Conservation (phyloP, 192 early-diverging fungal species). For the Coemansia sp. region DNA sequence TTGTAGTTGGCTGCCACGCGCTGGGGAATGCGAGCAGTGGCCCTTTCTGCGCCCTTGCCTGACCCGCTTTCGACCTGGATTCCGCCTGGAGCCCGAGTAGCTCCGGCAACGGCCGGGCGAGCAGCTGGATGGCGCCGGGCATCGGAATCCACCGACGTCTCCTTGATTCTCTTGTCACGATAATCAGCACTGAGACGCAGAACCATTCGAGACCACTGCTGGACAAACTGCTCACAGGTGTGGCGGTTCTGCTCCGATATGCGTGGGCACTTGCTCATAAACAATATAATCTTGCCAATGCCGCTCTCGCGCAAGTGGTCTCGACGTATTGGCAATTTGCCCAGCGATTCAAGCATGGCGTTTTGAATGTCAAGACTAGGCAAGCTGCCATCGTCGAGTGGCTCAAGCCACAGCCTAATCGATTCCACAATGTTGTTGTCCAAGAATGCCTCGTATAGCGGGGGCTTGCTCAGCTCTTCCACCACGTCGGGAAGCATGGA, state of each 20-base stretch:
- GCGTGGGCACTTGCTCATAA: conserved; percentile 86
- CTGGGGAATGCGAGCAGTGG: conserved; percentile 42
- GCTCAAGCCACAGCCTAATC: conserved; percentile 90
- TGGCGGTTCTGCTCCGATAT: conserved; percentile 70
- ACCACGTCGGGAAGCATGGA: conserved; percentile 53
- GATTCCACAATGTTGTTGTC: conserved; percentile 86
- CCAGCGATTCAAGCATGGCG: conserved; percentile 72
- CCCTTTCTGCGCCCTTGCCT: conserved; percentile 31
- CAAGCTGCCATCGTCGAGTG: conserved; percentile 83
- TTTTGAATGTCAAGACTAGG: conserved; percentile 89
- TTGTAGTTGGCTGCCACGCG: conserved; percentile 43
- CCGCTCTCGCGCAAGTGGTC: conserved; percentile 80
- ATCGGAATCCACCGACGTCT: conserved; percentile 21
- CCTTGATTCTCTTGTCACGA: conserved; percentile 56
- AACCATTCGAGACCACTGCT: conserved; percentile 87
- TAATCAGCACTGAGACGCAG: conserved; percentile 77
- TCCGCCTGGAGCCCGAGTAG: conserved; percentile 15
- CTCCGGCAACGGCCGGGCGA: not conserved
- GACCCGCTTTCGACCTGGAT: conserved; percentile 29
- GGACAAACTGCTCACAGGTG: conserved; percentile 76
- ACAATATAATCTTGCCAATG: conserved; percentile 83
- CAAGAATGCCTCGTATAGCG: conserved; percentile 72
- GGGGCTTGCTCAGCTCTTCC: conserved; percentile 53
- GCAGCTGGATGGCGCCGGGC: conserved; percentile 8
- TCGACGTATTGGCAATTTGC: conserved; percentile 72